phyloP scores from a whole-genome alignment of 805 yeast genomes.

The Kuraishia piskuri region DNA sequence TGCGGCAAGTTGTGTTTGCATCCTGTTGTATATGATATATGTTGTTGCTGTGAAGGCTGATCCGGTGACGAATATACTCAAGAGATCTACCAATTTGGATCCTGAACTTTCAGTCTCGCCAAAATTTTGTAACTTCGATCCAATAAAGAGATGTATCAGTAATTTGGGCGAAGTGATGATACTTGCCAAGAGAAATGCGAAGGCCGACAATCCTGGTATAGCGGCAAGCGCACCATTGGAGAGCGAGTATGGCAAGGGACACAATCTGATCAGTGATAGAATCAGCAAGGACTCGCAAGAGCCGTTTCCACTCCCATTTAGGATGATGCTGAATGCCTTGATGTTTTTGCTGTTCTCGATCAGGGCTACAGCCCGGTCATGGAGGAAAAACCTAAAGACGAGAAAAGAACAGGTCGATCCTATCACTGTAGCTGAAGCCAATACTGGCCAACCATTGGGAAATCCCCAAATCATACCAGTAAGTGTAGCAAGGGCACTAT shows the following conservation, averaged over 20 bases:
- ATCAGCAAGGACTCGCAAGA: constrained; percentile 48
- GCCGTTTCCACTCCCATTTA: constrained; percentile 38
- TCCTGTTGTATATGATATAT: constrained; percentile 53
- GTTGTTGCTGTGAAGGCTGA: constrained; percentile 51
- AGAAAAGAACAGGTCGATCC: constrained; percentile 77
- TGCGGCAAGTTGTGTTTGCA: constrained; percentile 26
- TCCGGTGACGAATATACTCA: constrained; percentile 51
- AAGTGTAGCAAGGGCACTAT: constrained; percentile 54
- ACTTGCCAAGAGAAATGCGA: constrained; percentile 63
- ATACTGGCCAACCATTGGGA: constrained; percentile 64
- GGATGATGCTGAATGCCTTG: constrained; percentile 63
- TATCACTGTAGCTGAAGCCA: constrained; percentile 57
- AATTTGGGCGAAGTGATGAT: constrained; percentile 74
- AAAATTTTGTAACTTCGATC: constrained; percentile 61
- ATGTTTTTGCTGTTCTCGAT: constrained; percentile 56
- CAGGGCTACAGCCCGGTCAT: constrained; percentile 48
- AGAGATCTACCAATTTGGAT: constrained; percentile 50
- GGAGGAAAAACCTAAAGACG: constrained; percentile 52
- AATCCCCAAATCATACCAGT: constrained; percentile 82
- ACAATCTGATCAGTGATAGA: constrained; percentile 64
- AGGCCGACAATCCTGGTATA: constrained; percentile 61
- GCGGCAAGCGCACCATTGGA: constrained; percentile 91
- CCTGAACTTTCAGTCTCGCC: constrained; percentile 46
- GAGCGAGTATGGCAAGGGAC: constrained; percentile 90
- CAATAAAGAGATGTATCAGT: constrained; percentile 68